Base-by-base conservation (phyloP, 176 grass and related monocot genomes). In the Coix lacrymajobi region DNA sequence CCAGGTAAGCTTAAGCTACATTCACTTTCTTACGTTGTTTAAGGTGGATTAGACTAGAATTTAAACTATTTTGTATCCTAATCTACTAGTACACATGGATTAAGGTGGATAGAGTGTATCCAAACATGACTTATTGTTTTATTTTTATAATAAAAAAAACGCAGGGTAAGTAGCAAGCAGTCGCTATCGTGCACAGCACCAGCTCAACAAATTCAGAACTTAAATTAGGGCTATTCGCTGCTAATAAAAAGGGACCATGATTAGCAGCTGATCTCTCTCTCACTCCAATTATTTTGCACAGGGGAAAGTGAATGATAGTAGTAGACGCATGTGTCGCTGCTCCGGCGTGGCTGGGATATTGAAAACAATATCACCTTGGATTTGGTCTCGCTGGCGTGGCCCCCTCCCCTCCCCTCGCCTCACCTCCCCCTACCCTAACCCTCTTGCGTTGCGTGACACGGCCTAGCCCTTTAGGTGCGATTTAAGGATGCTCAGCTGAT, bases 321-420 rank as follows among this genome's bases (percentile, higher is more conserved):
- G 49, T 7, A 1, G 49, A 28, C 30, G 61, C 67, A 63, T 66
- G 41, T 63, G 71, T 76, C 71, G 68, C 70, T 49, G 72, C 72
- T 29, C 28, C 62, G 20, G 38, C 77, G 41, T 26, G 65, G 71
- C 11, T 22, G 43, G 24, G 3, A 57, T 0, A 24, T n/a, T 46
- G 22, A 48, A 82, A 78, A 78, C 36, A 24, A 66, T 78, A 86
- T 89, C 65, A 17, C 12, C 56, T 71, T 77, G 83, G 72, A 85
- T 89, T 89, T 81, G 72, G 65, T 34, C 79, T 71, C 41, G 54
- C 66, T 65, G 71, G 40, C 11, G 8, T 16, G 38, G 58, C 5
- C 11, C 38, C 10, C 37, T 6, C 17, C 32, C 1, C 31, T 0
- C 26, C n/a, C n/a, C n/a, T n/a, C n/a, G n/a, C 10, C 37, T 6